phyloP scores from a whole-genome alignment of 2,329 filamentous ascomycete species.

The Chaetoscypha palmicola region DNA sequence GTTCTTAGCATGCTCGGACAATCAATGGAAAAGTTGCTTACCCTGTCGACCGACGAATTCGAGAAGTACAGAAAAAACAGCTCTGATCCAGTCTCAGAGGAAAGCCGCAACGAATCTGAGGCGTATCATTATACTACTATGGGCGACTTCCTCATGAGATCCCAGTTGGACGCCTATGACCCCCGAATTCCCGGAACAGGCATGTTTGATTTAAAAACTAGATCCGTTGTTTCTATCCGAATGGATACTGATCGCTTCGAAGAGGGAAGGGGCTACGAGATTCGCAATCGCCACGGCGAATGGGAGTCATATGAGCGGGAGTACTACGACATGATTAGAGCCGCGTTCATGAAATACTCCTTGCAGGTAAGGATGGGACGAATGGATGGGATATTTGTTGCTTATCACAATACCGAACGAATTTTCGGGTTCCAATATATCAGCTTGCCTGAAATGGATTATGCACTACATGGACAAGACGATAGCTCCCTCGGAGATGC shows the following conservation, averaged over 20 bases:
- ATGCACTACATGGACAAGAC: slow-evolving; percentile 72
- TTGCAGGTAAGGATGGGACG: slow-evolving; percentile 93
- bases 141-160: slow-evolving; percentile 87
- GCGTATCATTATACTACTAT: slow-evolving; percentile 82
- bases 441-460: slow-evolving; percentile 77
- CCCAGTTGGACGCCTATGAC: slow-evolving; percentile 88
- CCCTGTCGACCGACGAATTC: slow-evolving; percentile 72
- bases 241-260: slow-evolving; percentile 73
- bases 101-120: slow-evolving; percentile 65
- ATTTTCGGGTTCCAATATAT: slow-evolving; percentile 99
- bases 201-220: slow-evolving; percentile 94
- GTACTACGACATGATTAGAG: slow-evolving; percentile 92
- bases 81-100: slow-evolving; percentile 61
- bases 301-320: slow-evolving; percentile 94
- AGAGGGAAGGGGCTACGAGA: slow-evolving; percentile 78
- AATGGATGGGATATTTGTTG: slow-evolving; percentile 98
- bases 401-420: slow-evolving; percentile 87
- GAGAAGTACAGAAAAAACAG: slow-evolving; percentile 71
- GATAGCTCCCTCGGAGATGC: slow-evolving; percentile 64
- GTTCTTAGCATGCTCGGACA: slow-evolving; percentile 88
- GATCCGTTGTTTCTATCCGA: slow-evolving; percentile 83
- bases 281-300: slow-evolving; percentile 64
- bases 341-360: slow-evolving; percentile 94
- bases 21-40: slow-evolving; percentile 93
- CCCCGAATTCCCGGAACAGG: slow-evolving; percentile 79